These are phyloP conservation scores for Aspergillus cavernicola DNA, from an alignment of 495 filamentous ascomycete species.

Conservation along the genomic window DNA sequence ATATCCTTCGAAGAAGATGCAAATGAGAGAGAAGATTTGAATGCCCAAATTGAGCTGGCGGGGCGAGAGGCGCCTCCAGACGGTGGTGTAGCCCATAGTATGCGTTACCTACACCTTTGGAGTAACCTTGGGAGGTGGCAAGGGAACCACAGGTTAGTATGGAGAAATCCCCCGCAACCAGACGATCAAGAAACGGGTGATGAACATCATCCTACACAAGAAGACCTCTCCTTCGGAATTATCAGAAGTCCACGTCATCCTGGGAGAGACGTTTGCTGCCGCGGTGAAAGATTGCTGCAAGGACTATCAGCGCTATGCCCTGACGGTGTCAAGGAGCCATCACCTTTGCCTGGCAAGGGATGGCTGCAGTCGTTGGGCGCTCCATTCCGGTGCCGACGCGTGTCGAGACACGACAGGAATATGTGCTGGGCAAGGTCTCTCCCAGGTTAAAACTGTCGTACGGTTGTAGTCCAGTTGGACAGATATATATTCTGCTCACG, in stretches of 20 bases:
- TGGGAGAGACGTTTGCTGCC: constrained; percentile 49
- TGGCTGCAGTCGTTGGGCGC: constrained; percentile 51
- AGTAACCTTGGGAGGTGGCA: too few species aligned
- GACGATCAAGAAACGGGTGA: constrained; percentile 52
- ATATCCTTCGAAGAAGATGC: constrained; percentile 56
- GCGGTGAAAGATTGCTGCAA: constrained; percentile 46
- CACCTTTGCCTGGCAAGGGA: constrained; percentile 54
- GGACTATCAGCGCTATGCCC: constrained; percentile 43
- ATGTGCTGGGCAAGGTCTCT: constrained; percentile 50
- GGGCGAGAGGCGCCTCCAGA: constrained; percentile 41
- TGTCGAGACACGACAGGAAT: constrained; percentile 46
- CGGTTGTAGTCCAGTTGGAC: constrained; percentile 48
- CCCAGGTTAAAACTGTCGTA: constrained; percentile 53
- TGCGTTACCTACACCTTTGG: too few species aligned
- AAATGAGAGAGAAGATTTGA: constrained; percentile 44
- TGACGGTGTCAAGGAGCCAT: constrained; percentile 55
- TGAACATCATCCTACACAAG: constrained; percentile 53
- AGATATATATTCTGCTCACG: too few species aligned
- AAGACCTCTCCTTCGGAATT: constrained; percentile 48
- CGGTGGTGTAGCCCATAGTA: constrained; percentile 39
- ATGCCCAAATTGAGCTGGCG: constrained; percentile 41
- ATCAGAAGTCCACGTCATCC: constrained; percentile 50
- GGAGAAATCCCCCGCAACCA: constrained; percentile 46
- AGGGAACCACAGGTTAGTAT: constrained; percentile 29
- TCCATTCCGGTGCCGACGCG: constrained; percentile 48